Evolutionary conservation across 2,329 filamentous ascomycete species (phyloP), one percentile per base, ranked within the genome.

Genomic region (Penicillium sp.): DNA sequence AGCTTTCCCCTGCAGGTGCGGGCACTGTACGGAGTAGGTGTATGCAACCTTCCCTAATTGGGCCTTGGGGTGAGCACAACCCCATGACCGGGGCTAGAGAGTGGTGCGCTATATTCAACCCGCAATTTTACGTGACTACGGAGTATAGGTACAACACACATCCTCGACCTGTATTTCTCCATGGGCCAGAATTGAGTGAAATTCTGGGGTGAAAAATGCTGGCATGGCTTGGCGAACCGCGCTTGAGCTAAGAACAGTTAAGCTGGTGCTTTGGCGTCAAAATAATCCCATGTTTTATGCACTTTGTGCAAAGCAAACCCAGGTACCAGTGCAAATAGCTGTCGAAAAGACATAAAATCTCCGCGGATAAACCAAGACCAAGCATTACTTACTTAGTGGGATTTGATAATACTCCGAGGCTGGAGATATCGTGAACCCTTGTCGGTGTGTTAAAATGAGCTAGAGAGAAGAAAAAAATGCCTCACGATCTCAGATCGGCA

Each of bases 401-500:
- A 23, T 3, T 23, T 23, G 23, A 23, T 23, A 23, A 23, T 23
- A 23, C 23, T 23, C 23, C 23, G 5, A n/a, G n/a, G n/a, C 23
- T 23, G 23, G 23, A 23, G 23, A 23, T 23, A 23, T 32, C 7
- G 32, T 53, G 54, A 59, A 58, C 29, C 45, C 52, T 51, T 23
- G 49, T 51, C 41, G 48, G 48, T 51, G 41, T 51, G 29, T 7
- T 29, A 8, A 44, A 47, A 41, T 35, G 16, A 42, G 29, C 43
- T 42, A 53, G 36, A 35, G 23, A 35, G 1, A 14, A 4, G 11
- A 41, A 44, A 57, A 68, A 70, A 70, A 70, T 69, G 67, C 67
- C 67, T 70, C 67, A 70, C 65, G 67, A 70, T 68, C 61, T 58
- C 53, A 57, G 59, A 63, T 66, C 64, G 63, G 60, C 64, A 61